A percentile compares a stretch with the other conserved stretches of the same genome.
These are phyloP conservation scores for Rhodotorula diobovata DNA, from an alignment of 768 basidiomycete species.

Conservation along the genomic window DNA sequence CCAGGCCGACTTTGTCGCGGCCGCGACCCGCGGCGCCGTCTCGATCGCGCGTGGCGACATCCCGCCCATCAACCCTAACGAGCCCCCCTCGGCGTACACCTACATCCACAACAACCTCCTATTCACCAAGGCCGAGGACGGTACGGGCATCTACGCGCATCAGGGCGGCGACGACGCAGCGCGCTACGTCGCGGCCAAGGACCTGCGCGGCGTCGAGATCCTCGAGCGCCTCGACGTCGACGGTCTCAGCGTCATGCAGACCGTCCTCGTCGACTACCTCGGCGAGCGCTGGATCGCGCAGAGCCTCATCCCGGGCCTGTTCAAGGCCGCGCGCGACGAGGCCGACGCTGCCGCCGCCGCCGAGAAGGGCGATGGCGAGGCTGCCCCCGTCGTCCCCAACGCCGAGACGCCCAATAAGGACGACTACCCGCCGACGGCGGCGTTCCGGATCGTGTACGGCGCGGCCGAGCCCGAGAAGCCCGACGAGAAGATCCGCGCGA, in stretches of 20 bases:
- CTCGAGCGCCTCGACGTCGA: constrained; percentile 51
- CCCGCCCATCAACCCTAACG: constrained; percentile 51
- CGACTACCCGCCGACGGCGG: constrained; percentile 43
- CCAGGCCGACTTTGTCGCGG: constrained; percentile 50
- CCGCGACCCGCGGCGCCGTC: constrained; percentile 48
- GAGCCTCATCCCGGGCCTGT: constrained; percentile 51
- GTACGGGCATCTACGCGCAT: constrained; percentile 49
- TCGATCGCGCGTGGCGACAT: constrained; percentile 50
- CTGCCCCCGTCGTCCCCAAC: constrained; percentile 31
- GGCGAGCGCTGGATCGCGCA: constrained; percentile 53
- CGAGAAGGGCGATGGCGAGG: constrained; percentile 21
- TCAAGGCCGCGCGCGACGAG: constrained; percentile 45
- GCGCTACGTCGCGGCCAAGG: constrained; percentile 50
- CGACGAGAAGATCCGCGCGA: constrained; percentile 33
- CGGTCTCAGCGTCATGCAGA: constrained; percentile 44
- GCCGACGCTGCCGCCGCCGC: constrained; percentile 28
- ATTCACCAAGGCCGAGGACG: constrained; percentile 51
- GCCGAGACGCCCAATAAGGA: constrained; percentile 45
- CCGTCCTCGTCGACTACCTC: constrained; percentile 51
- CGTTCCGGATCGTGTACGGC: constrained; percentile 52
- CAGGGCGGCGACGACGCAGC: constrained; percentile 51
- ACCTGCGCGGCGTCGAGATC: constrained; percentile 49
- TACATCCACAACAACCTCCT: constrained; percentile 52
- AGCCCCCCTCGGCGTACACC: constrained; percentile 49
- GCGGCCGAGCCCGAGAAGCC: constrained; percentile 48